Evolutionary conservation across 2,329 filamentous ascomycete genomes (phyloP).

Genomic region (Pseudocercospora musae): DNA sequence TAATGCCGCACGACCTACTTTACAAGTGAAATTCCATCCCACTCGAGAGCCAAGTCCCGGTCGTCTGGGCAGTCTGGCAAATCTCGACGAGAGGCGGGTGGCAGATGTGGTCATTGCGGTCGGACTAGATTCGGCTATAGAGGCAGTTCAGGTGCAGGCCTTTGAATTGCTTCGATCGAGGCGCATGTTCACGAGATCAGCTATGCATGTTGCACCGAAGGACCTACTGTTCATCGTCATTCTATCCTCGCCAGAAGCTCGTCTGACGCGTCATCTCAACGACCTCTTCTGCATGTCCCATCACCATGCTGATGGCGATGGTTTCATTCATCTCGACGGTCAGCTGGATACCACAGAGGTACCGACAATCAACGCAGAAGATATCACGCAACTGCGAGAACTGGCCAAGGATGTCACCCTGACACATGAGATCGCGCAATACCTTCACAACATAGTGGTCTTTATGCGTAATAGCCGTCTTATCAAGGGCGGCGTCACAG

Average conservation of each 20-base stretch:
- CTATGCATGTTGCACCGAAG: slow-evolving; percentile 70
- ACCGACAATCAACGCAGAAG: slow-evolving; percentile 26
- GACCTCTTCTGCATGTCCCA: slow-evolving; percentile 88
- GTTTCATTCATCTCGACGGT: slow-evolving; percentile 70
- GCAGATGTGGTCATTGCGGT: slow-evolving; percentile 81
- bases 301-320: slow-evolving; percentile 70
- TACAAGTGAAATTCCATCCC: slow-evolving; percentile 18
- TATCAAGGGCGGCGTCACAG: slow-evolving; percentile 72
- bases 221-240: slow-evolving; percentile 78
- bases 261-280: slow-evolving; percentile 53
- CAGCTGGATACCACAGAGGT: slow-evolving; percentile 37
- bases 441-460: slow-evolving; percentile 81
- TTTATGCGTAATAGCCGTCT: slow-evolving; percentile 87
- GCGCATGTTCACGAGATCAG: slow-evolving; percentile 71
- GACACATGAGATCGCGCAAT: slow-evolving; percentile 74
- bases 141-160: slow-evolving; percentile 77
- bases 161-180: slow-evolving; percentile 73
- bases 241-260: slow-evolving; percentile 36
- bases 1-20: slow-evolving; percentile 2
- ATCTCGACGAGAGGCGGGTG: slow-evolving; percentile 55
- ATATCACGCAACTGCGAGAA: slow-evolving; percentile 59
- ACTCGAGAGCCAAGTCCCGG: slow-evolving; percentile 14
- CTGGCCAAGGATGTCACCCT: slow-evolving; percentile 59
- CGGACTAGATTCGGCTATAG: slow-evolving; percentile 70
- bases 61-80: slow-evolving; percentile 10